Conservation (phyloP, 176 grass and related monocot genomes). For the Aegilops umbellulata region DNA sequence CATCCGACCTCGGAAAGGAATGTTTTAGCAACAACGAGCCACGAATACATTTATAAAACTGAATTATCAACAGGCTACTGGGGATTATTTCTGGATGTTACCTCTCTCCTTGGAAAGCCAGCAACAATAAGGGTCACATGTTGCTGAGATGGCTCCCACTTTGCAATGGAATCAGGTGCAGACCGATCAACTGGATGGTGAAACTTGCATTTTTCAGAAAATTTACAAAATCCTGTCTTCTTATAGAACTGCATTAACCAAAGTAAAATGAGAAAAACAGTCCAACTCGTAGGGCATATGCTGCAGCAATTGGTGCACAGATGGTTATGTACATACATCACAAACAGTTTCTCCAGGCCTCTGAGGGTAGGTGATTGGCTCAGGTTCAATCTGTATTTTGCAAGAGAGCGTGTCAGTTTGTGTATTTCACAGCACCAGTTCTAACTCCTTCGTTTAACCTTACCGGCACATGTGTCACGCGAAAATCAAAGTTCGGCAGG, state of each 20-base stretch:
- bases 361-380: constrained; percentile 69
- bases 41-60: background rate
- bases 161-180: constrained; percentile 19
- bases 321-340: constrained; percentile 56
- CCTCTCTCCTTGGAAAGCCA: constrained; percentile 93
- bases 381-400: constrained; percentile 41
- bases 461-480: constrained; percentile 40
- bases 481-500: constrained; percentile 60
- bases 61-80: background rate
- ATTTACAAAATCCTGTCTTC: constrained; percentile 91
- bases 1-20: background rate
- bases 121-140: constrained; percentile 64
- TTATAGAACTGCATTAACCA: constrained; percentile 76
- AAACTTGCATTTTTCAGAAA: constrained; percentile 81
- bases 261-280: constrained; percentile 1
- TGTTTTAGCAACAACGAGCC: background rate
- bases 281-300: background rate
- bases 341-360: constrained; percentile 86
- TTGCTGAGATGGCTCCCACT: constrained; percentile 22
- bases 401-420: constrained; percentile 18
- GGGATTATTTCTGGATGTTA: constrained; percentile 26
- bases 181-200: constrained; percentile 77
- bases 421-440: background rate
- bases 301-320: background rate
- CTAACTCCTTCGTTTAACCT: constrained; percentile 19